These are phyloP conservation scores for Erucastrum elatum DNA, from an alignment of 345 rosid species.

Conservation along the genomic window DNA sequence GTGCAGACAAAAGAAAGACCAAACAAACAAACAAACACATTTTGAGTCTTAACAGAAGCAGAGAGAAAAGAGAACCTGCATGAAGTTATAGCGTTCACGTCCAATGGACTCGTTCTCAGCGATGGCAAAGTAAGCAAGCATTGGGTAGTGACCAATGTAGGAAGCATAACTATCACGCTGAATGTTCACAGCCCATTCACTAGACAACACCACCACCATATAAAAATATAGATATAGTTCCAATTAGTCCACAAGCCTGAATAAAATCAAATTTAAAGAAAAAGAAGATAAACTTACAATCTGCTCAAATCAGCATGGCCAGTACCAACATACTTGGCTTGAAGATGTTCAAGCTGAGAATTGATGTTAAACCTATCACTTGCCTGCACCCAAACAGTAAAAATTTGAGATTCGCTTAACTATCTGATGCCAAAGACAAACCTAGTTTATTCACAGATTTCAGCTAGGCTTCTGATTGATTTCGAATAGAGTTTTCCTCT, in stretches of 20 bases:
- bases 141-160: conserved; percentile 79
- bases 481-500: no score
- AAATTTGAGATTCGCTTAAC: neutral
- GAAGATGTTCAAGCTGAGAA: conserved; percentile 98
- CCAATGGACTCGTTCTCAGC: conserved; percentile 94
- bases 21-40: neutral
- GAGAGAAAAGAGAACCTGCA: conserved; percentile 56
- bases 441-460: no score
- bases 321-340: conserved; percentile 95
- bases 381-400: conserved; percentile 52
- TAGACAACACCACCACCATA: conserved; percentile 7
- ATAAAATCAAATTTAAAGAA: no score
- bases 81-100: conserved; percentile 87
- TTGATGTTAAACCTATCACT: conserved; percentile 98
- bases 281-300: conserved; percentile 54
- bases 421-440: neutral
- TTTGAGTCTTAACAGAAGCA: neutral
- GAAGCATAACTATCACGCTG: conserved; percentile 95
- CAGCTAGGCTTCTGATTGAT: no score
- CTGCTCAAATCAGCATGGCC: conserved; percentile 92
- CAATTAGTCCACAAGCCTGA: neutral
- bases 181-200: conserved; percentile 96
- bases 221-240: neutral
- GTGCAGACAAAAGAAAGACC: neutral
- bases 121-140: conserved; percentile 80